Conservation (phyloP, 495 filamentous ascomycete species). For the Jackrogersella multiformis region DNA sequence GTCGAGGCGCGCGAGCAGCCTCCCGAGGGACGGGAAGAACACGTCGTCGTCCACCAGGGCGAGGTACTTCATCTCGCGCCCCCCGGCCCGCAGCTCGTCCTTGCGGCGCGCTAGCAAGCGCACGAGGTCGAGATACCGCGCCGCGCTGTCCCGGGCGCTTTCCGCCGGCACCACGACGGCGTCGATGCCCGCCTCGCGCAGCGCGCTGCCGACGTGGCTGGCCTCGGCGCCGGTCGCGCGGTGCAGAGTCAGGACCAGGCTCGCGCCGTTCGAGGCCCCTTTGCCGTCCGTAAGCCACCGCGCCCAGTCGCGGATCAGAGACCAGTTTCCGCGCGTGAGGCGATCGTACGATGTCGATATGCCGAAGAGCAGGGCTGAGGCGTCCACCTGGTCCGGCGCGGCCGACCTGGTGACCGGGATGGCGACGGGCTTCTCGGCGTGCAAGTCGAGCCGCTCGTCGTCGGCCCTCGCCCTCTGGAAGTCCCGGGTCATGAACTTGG, state of each 20-base stretch:
- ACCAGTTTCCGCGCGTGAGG: conserved; percentile 56
- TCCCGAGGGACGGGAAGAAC: conserved; percentile 65
- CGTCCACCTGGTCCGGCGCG: conserved; percentile 48
- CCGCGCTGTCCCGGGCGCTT: conserved; percentile 39
- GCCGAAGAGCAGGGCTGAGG: conserved; percentile 66
- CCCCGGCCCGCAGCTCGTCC: conserved; percentile 13
- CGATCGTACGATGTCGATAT: conserved; percentile 65
- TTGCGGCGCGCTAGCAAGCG: conserved; percentile 41
- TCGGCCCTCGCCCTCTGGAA: conserved; percentile 26
- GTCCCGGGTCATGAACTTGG: conserved; percentile 26
- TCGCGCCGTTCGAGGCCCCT: conserved; percentile 47
- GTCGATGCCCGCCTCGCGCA: conserved; percentile 43
- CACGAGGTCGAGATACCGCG: conserved; percentile 49
- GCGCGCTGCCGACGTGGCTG: conserved; percentile 42
- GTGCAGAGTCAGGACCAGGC: conserved; percentile 62
- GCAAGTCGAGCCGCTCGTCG: conserved; percentile 25
- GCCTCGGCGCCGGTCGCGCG: conserved; percentile 42
- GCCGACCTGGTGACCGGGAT: conserved; percentile 29
- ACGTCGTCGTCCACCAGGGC: conserved; percentile 53
- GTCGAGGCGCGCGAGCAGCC: conserved; percentile 57
- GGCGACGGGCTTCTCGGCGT: conserved; percentile 12
- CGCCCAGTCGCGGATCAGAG: conserved; percentile 47
- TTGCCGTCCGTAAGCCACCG: conserved; percentile 48
- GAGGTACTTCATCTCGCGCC: conserved; percentile 41
- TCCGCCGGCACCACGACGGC: conserved; percentile 44